phyloP scores from a whole-genome alignment of 2,329 filamentous ascomycete species.

The Ilyonectria robusta region DNA sequence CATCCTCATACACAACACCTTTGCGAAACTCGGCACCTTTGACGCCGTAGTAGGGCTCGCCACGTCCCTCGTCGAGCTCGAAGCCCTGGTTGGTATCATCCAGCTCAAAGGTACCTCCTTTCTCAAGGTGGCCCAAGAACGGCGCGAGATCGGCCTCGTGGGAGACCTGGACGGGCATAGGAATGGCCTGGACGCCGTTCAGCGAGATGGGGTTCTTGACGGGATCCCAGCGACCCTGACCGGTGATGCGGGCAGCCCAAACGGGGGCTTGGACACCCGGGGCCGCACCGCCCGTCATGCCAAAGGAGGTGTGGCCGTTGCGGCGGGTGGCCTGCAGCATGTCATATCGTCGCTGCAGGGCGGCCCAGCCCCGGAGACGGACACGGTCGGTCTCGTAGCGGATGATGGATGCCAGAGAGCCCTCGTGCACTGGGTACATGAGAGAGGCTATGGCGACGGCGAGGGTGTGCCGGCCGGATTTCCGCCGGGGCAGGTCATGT shows the following conservation, averaged over 20 bases:
- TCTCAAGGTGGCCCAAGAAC: conserved; percentile 52
- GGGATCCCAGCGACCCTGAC: conserved; percentile 54
- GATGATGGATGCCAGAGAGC: conserved; percentile 55
- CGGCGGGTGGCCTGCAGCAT: conserved; percentile 50
- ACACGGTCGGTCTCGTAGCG: conserved; percentile 56
- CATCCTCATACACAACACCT: conserved; percentile 64
- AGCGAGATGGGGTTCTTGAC: conserved; percentile 50
- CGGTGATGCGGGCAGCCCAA: conserved; percentile 52
- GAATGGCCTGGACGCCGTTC: conserved; percentile 49
- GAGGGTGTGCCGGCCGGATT: conserved; percentile 49
- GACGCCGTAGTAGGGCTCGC: conserved; percentile 55
- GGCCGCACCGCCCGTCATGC: conserved; percentile 50
- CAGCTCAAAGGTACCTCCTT: conserved; percentile 49
- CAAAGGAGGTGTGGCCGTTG: conserved; percentile 48
- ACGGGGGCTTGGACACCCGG: conserved; percentile 51
- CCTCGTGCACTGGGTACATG: conserved; percentile 53
- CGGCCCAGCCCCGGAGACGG: conserved; percentile 54
- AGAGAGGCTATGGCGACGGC: conserved; percentile 51
- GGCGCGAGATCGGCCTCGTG: conserved; percentile 51
- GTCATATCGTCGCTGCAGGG: conserved; percentile 55
- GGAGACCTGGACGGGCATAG: conserved; percentile 53
- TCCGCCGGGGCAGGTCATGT: conserved; percentile 53
- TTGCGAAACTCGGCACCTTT: conserved; percentile 54
- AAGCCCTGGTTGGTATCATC: conserved; percentile 42
- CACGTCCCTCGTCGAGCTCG: conserved; percentile 53